Evolutionary conservation across 495 filamentous ascomycete genomes (phyloP).

Genomic region (Penicillium pancosmium): DNA sequence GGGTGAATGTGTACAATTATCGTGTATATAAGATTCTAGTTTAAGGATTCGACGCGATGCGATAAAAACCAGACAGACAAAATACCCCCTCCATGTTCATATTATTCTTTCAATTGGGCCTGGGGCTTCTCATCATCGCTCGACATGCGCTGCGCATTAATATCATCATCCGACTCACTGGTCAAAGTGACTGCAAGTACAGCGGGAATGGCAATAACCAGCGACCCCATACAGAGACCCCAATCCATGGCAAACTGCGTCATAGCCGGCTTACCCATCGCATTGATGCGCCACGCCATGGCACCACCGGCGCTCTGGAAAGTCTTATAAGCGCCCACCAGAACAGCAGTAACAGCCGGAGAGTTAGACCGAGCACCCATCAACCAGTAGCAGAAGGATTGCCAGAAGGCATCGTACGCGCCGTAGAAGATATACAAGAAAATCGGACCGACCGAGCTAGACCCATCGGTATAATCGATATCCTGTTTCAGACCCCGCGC

Average conservation of each 20-base stretch:
- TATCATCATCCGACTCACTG: conserved; percentile 12
- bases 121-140: conserved; percentile 9
- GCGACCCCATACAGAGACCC: conserved; percentile 65
- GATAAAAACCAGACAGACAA: neutral
- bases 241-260: conserved; percentile 59
- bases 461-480: conserved; percentile 38
- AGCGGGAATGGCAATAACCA: conserved; percentile 71
- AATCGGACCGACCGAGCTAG: conserved; percentile 49
- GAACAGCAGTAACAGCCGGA: conserved; percentile 80
- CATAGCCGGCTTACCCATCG: conserved; percentile 61
- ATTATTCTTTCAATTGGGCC: conserved; percentile 8
- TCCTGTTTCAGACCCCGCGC: conserved; percentile 38
- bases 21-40: neutral
- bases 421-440: conserved; percentile 61
- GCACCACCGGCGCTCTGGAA: conserved; percentile 89
- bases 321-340: conserved; percentile 89
- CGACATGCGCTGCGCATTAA: conserved; percentile 2
- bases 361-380: conserved; percentile 90
- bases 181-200: conserved; percentile 49
- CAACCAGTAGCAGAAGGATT: conserved; percentile 81
- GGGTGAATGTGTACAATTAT: too few species aligned
- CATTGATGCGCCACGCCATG: conserved; percentile 79
- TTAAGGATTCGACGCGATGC: neutral
- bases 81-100: neutral
- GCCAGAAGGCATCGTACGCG: conserved; percentile 57